Conservation (phyloP, 805 yeast genomes). For the Ogataea pini region DNA sequence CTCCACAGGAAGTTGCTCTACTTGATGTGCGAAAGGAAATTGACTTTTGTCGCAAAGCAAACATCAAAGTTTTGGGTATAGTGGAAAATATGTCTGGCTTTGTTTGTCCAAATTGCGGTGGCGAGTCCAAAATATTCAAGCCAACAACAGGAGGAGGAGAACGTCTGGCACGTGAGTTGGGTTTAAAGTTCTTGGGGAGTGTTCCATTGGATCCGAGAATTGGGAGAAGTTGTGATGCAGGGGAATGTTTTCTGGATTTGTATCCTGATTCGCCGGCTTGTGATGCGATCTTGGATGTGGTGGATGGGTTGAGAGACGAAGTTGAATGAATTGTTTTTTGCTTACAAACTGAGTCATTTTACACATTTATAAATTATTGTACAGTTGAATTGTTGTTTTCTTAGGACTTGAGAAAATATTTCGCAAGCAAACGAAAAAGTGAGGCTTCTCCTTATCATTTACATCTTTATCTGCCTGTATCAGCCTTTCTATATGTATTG, state of each 20-base stretch:
- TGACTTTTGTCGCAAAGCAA: slow-evolving; percentile 91
- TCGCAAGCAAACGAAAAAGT: too few species aligned
- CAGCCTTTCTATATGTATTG: too few species aligned
- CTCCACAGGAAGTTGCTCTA: slow-evolving; percentile 97
- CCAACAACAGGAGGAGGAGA: slow-evolving; percentile 98
- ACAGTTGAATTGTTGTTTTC: too few species aligned
- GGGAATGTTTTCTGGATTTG: slow-evolving; percentile 77
- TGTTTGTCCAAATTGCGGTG: slow-evolving; percentile 93
- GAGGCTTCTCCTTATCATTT: too few species aligned
- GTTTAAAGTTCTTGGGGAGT: slow-evolving; percentile 79
- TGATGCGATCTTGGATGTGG: slow-evolving; percentile 79
- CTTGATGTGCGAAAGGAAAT: slow-evolving; percentile 95
- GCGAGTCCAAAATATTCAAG: slow-evolving; percentile 84
- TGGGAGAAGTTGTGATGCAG: slow-evolving; percentile 84
- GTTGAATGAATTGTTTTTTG: slow-evolving; percentile 16
- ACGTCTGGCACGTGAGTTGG: slow-evolving; percentile 75
- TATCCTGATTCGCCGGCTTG: slow-evolving; percentile 95
- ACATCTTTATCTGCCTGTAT: too few species aligned
- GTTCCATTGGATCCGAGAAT: slow-evolving; percentile 97
- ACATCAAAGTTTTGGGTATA: slow-evolving; percentile 79
- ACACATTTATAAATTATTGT: too few species aligned
- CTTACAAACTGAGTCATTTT: background rate
- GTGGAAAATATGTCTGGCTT: slow-evolving; percentile 99
- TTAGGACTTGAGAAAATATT: too few species aligned
- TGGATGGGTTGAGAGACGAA: slow-evolving; percentile 61